A percentile compares a stretch with the other conserved stretches of the same genome.
These are phyloP conservation scores for Phytopythium mirpurense DNA, from an alignment of 352 stramenopile species.

Conservation along the genomic window DNA sequence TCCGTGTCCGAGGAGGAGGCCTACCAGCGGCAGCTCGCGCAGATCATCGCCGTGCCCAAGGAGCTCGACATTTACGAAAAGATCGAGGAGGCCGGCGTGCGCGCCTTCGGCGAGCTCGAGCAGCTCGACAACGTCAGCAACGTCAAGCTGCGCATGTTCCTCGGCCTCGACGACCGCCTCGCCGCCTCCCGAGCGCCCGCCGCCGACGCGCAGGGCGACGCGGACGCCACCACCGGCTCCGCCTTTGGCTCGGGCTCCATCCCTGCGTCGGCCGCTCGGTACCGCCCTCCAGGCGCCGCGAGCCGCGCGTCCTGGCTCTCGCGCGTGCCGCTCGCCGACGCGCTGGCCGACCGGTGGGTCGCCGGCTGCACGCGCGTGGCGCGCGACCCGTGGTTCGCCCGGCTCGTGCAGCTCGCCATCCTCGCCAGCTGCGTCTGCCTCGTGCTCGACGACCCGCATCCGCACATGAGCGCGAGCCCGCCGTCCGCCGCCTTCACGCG, in stretches of 20 bases:
- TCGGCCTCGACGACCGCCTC: constrained; percentile 46
- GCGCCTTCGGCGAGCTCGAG: constrained; percentile 72
- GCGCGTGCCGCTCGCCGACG: background rate
- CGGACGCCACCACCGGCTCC: background rate
- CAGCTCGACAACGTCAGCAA: constrained; percentile 80
- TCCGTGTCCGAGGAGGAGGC: constrained; percentile 75
- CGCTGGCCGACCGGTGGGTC: constrained; percentile 6
- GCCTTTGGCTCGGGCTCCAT: background rate
- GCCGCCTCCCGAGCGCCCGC: too few species aligned
- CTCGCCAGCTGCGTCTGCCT: constrained; percentile 63
- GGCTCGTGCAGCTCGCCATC: constrained; percentile 65
- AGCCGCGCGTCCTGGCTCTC: background rate
- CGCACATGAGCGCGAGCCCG: constrained; percentile 42
- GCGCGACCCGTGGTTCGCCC: constrained; percentile 38
- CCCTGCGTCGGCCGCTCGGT: background rate
- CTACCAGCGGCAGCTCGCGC: constrained; percentile 76
- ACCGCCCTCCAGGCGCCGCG: background rate
- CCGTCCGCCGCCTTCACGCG: constrained; percentile 26
- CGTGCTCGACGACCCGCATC: constrained; percentile 68
- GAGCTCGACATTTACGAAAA: constrained; percentile 80
- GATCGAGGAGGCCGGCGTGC: constrained; percentile 73
- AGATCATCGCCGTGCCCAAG: constrained; percentile 80
- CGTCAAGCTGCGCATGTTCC: constrained; percentile 71
- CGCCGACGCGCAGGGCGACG: background rate
- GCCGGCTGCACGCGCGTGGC: constrained; percentile 23